phyloP scores from a whole-genome alignment of 2,329 filamentous ascomycete species.

The Ceratocystis alfenasii region DNA sequence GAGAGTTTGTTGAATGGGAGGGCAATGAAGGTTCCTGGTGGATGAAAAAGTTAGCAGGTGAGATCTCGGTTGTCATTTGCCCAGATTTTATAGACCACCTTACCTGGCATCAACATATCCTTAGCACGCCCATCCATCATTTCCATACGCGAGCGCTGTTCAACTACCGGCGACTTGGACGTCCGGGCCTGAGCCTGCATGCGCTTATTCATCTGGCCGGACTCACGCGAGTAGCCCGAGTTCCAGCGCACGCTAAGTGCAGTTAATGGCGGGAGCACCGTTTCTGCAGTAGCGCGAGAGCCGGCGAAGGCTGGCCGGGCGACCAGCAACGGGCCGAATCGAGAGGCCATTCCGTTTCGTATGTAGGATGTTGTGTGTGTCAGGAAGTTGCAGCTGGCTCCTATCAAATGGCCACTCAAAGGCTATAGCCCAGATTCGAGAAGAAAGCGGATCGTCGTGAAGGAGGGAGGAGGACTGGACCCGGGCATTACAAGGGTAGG shows the following conservation, averaged over 20 bases:
- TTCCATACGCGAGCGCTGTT: constrained; percentile 5
- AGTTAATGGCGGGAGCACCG: not conserved
- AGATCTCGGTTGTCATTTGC: not conserved
- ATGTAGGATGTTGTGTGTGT: not conserved
- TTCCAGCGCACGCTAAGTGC: not conserved
- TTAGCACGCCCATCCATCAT: constrained; percentile 13
- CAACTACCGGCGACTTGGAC: constrained; percentile 16
- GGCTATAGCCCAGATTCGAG: not conserved
- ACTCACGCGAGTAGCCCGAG: constrained; percentile 1
- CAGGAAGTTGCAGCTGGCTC: not conserved
- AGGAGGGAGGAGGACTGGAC: not conserved
- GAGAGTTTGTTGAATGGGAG: constrained; percentile 27
- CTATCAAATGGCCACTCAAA: not conserved
- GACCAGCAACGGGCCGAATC: constrained; percentile 5
- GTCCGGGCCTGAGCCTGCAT: constrained; percentile 16
- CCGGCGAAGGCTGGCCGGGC: constrained; percentile 9
- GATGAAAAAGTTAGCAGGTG: not conserved
- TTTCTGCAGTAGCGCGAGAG: not conserved
- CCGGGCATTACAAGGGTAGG: not conserved
- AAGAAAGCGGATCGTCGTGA: not conserved
- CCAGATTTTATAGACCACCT: not conserved
- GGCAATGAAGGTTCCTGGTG: constrained; percentile 39
- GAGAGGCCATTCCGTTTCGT: constrained; percentile 12
- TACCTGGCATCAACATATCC: constrained; percentile 21
- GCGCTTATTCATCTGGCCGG: not conserved